Base-by-base conservation (phyloP, 1,284 basidiomycete species). In the Malassezia cuniculi region DNA sequence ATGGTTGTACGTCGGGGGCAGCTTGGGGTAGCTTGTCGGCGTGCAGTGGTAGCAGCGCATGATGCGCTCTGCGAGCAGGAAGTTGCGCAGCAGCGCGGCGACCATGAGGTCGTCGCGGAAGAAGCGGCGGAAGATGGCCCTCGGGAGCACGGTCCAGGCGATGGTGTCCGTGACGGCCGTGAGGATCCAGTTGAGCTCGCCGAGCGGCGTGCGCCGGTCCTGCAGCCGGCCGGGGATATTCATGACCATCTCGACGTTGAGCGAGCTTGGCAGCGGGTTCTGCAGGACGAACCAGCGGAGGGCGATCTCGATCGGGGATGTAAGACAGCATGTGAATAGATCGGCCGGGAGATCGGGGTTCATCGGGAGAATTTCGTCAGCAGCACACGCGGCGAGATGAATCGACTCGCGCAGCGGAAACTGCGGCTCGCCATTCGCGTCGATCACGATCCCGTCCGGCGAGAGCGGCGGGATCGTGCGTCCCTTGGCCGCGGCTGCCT, bases 1-100 rank as follows among this genome's bases (percentile, higher is more conserved):
- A 64, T 97, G 90, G 10, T 87, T 90, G 64, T 94, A 89, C 14
- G 90, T 94, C 4, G 86, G 75, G 3, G 90, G 87, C 7, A 97
- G 77, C 14, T 82, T 76, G 14, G 90, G 93, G 51, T 81, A 81
- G 0, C 87, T 93, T 59, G 93, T 82, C 0, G 90, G 90, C 7
- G 87, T 94, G 70, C 93, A 97, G 59, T 90, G 82, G 68, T 95
- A 94, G 56, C 87, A 84, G 60, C 89, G 85, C 90, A 97, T 95
- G 62, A 97, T 87, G 15, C 90, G 77, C 69, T 97, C 89, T 1
- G 93, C 90, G 15, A 97, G 76, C 9, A 97, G 75, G 71, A 93
- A 97, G 60, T 95, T 95, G 31, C 90, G 80, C 71, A 95, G 94
- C 2, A 97, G 73, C 5, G 86, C 90, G 0, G 93, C 90, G 32